Evolutionary conservation across 306 rosid genomes (phyloP).

Genomic region (Comarum palustre): DNA sequence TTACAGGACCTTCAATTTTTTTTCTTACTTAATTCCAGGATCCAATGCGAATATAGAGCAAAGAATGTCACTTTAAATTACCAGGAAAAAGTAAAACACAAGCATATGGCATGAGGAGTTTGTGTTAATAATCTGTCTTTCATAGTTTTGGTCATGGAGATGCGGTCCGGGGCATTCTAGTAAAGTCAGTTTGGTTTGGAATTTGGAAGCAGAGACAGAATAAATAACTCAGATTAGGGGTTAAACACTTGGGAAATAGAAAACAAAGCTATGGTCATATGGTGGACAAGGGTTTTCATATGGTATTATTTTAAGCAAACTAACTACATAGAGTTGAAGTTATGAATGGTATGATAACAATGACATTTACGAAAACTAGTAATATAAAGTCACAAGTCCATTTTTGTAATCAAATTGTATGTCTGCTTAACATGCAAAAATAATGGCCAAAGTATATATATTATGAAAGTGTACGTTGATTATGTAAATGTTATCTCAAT

Average conservation of each 20-base stretch:
- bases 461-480: no score
- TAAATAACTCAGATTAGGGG: slow-evolving; percentile 3
- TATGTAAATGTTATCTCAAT: no score
- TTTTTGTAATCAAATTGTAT: background rate
- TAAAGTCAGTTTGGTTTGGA: background rate
- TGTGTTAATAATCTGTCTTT: background rate
- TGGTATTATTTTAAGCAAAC: background rate
- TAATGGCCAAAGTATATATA: background rate
- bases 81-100: slow-evolving; percentile 10
- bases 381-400: background rate
- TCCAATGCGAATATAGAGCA: background rate
- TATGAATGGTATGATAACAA: background rate
- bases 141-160: background rate
- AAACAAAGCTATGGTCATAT: slow-evolving; percentile 1
- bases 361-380: background rate
- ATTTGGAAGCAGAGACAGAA: background rate
- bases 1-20: background rate
- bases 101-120: slow-evolving; percentile 1
- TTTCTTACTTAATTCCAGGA: background rate
- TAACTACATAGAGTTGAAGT: background rate
- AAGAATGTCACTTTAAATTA: background rate
- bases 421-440: background rate
- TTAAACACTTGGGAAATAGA: background rate
- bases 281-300: background rate
- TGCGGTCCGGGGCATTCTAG: background rate